Base-by-base conservation (phyloP, 2,329 filamentous ascomycete species). In the Cyanodermella asteris region DNA sequence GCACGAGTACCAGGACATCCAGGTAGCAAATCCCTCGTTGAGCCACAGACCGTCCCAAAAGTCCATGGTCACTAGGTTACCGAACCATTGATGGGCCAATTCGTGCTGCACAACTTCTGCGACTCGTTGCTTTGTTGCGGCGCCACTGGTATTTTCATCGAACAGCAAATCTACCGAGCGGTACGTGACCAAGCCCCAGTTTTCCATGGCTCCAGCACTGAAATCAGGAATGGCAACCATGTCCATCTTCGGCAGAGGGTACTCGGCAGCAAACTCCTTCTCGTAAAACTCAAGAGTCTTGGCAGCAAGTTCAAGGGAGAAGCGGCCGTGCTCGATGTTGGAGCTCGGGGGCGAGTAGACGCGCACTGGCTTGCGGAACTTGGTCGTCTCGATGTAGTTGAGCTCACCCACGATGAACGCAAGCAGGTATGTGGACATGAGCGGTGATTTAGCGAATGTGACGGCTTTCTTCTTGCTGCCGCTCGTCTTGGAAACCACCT, bases 41-140 rank as follows among this genome's bases (percentile, higher is more conserved):
- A 94, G 64, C 84, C 84, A 94, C 6, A 94, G 56, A 27, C 82
- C 84, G 49, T 93, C 81, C 84, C 84, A 94, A 61, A 90, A 93
- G 48, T 91, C 81, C 81, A 93, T 93, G 26, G 84, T 93, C 15
- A 93, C 84, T 26, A 93, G 56, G 53, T 94, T 93, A 34, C 84
- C 84, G 43, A 94, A 94, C 84, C 84, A 94, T 51, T 93, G 84
- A 51, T 94, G 84, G 20, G 84, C 84, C 44, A 94, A 59, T 49
- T 94, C 84, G 54, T 94, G 84, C 59, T 93, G 82, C 15, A 94
- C 84, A 20, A 87, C 80, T 49, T 93, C 84, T 26, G 84, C 84
- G 27, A 94, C 77, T 19, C 82, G 72, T 55, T 93, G 76, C 56
- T 91, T 93, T 32, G 72, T 78, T 18, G 74, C 72, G 12, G 84